phyloP scores from a whole-genome alignment of 306 rosid genomes.

The Mimosa bimucronata region DNA sequence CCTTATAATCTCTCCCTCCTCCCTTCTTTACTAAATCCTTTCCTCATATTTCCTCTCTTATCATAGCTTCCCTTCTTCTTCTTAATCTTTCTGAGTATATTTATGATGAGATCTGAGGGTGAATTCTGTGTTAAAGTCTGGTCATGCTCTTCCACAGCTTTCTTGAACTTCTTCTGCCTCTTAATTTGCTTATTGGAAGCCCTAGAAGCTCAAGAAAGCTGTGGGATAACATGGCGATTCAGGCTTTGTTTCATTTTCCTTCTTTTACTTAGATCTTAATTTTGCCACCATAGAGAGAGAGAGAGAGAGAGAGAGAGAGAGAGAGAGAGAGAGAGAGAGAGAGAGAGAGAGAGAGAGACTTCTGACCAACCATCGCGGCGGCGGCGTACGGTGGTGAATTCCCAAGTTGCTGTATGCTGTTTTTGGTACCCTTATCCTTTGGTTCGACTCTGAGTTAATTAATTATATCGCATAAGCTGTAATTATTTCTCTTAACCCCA shows the following conservation, averaged over 20 bases:
- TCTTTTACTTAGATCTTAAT: background rate
- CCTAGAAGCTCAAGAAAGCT: constrained; percentile 95
- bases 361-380: background rate
- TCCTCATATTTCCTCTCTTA: background rate
- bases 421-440: background rate
- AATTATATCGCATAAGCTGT: constrained; percentile 17
- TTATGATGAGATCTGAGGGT: constrained; percentile 50
- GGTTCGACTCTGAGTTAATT: constrained; percentile 1
- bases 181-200: constrained; percentile 25
- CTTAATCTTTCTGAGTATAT: background rate
- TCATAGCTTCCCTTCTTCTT: background rate
- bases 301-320: too few relatives aligned
- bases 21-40: background rate
- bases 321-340: too few relatives aligned
- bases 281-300: too few relatives aligned
- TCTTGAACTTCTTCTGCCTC: constrained; percentile 83
- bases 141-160: constrained; percentile 99
- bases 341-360: background rate
- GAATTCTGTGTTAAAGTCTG: constrained; percentile 46
- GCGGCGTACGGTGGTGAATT: background rate
- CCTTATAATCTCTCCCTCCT: constrained; percentile 21
- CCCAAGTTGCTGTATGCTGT: background rate
- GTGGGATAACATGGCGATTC: constrained; percentile 90
- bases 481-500: constrained; percentile 22
- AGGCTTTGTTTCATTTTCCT: constrained; percentile 29